Evolutionary conservation across 2,329 filamentous ascomycete species (phyloP), one percentile per base, ranked within the genome.

Genomic region (Onygenales sp.): DNA sequence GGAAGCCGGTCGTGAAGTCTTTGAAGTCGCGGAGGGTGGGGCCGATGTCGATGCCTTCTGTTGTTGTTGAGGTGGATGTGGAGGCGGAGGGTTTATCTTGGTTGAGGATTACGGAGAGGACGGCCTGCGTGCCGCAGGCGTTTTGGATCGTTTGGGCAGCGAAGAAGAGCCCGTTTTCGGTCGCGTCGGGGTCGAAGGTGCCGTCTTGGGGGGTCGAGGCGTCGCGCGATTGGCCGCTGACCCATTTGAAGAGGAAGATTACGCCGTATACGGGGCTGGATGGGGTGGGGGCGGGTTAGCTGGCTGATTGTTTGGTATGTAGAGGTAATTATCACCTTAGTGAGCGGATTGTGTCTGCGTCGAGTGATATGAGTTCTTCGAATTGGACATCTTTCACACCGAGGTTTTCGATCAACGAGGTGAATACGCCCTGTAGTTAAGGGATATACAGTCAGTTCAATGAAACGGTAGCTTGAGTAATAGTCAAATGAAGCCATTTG

Each of bases 61-160:
- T 42, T 69, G 10, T 36, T 44, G 41, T 45, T 27, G n/a, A 51
- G 52, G 7, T 32, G 38, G 27, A 43, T 43, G 55, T 41, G 0
- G 62, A 54, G 0, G 64, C 48, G 11, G 64, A 46, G 0, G 67
- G 58, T 36, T 68, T 69, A 52, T 73, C 77, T 70, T 94, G 87
- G 75, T 98, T 98, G 60, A 98, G 77, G 35, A 97, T 79, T 52
- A 97, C 88, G 51, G 87, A 93, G 42, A 98, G 81, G 46, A 98
- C 82, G 3, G 93, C 93, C 71, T 98, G 93, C 13, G 93, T 98
- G 44, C 91, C 93, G 73, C 93, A 98, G 7, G 93, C 93, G 72
- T 98, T 98, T 72, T 97, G 92, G 68, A 98, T 98, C 3, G 92
- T 97, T 75, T 98, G 93, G 33, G 86, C 84, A 3, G 93, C 93